Percentiles rank a stretch among this genome's conserved stretches.
phyloP scores from a whole-genome alignment of 2,329 filamentous ascomycete species.

The Calonectria multiphialidica region DNA sequence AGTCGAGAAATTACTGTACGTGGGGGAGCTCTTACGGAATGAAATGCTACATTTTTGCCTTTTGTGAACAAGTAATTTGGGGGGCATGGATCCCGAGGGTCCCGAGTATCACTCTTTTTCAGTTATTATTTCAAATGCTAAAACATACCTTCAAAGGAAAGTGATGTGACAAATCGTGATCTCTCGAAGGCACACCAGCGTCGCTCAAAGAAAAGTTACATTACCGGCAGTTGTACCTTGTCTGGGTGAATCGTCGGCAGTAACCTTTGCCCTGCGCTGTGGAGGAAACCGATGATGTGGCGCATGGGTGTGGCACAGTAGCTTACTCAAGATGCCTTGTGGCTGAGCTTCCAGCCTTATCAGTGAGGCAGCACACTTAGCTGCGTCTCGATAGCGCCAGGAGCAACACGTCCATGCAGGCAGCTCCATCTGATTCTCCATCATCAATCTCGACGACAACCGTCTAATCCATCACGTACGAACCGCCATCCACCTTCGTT shows the following conservation, averaged over 20 bases:
- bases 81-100: background rate
- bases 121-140: background rate
- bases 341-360: conserved; percentile 40
- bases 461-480: conserved; percentile 2
- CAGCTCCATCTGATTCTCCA: conserved; percentile 36
- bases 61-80: background rate
- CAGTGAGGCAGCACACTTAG: conserved; percentile 42
- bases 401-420: conserved; percentile 34
- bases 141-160: background rate
- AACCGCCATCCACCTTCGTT: conserved; percentile 8
- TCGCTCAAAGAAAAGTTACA: background rate
- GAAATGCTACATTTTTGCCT: background rate
- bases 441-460: conserved; percentile 32
- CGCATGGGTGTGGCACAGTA: conserved; percentile 1
- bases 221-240: background rate
- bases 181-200: too few species aligned
- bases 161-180: background rate
- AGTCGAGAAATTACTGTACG: background rate
- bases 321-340: conserved; percentile 7
- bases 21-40: background rate
- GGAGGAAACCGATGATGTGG: conserved; percentile 28
- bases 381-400: conserved; percentile 29
- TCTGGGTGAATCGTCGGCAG: background rate
- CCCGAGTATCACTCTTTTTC: background rate
- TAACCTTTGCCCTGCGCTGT: background rate